Base-by-base conservation (phyloP, 345 rosid species). In the Raphanus raphanistrum region DNA sequence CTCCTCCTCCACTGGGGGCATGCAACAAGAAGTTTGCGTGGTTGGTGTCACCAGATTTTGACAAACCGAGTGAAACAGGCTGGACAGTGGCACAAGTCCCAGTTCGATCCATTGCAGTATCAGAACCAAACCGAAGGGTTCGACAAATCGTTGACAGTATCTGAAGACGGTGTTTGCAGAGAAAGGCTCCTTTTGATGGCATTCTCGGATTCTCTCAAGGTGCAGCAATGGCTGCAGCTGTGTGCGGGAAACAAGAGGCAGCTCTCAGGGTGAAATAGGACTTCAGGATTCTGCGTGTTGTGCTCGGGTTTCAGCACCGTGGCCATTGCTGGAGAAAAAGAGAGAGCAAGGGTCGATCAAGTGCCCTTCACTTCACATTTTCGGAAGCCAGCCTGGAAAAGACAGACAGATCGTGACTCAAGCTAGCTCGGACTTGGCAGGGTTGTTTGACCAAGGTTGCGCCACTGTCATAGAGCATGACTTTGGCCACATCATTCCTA, bases 161-260 rank as follows among this genome's bases (percentile, higher is more conserved):
- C 77, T 95, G 79, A 87, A 82, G 81, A 81, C 28, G 0, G 63
- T 76, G 8, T 86, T 85, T 85, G 81, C 83, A 6, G 74, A 63
- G 79, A 79, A 83, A 75, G 99, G 99, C n/a, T n/a, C 97, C 97
- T 33, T 93, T 93, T 76, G 99, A 96, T 71, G 99, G 97, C 71
- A 85, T 91, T 61, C 82, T 96, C 13, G 97, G 99, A 71, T 93
- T 96, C 77, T 93, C 97, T 41, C 98, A 89, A 70, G 98, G 99
- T 76, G 99, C 98, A 1, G 98, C 97, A 27, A 89, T 90, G 96
- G 89, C 95, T 71, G 94, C 94, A 76, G 83, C 86, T 28, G 75
- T 87, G 11, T 84, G 94, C 71, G 89, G 84, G 2, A 81, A 31
- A 72, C 70, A 71, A 17, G 83, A 75, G 54, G 54, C 81, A 60